These are phyloP conservation scores for Amphicarpaea edgeworthii DNA, from an alignment of 306 rosid genomes.

Conservation along the genomic window DNA sequence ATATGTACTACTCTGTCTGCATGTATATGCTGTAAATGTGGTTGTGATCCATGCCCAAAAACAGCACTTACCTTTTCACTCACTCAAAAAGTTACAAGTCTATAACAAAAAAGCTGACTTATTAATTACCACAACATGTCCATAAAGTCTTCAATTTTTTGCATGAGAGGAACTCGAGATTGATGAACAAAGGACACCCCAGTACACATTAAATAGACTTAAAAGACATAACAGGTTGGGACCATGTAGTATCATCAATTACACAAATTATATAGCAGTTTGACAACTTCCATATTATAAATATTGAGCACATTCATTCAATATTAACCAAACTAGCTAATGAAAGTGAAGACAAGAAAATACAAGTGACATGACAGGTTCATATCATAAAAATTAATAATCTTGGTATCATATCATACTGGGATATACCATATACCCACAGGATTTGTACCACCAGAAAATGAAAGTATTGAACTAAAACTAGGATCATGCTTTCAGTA, in stretches of 20 bases:
- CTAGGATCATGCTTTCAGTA: slow-evolving; percentile 27
- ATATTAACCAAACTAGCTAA: slow-evolving; percentile 15
- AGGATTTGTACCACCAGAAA: slow-evolving; percentile 41
- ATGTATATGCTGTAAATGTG: slow-evolving; percentile 16
- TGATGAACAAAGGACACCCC: slow-evolving; percentile 46
- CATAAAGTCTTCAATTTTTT: slow-evolving; percentile 18
- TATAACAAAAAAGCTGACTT: slow-evolving; percentile 39
- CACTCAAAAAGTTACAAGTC: slow-evolving; percentile 11
- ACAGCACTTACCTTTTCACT: slow-evolving; percentile 25
- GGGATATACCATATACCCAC: slow-evolving; percentile 14
- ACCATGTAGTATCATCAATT: slow-evolving; percentile 46
- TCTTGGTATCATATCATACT: slow-evolving; percentile 20
- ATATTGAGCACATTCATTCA: slow-evolving; percentile 26
- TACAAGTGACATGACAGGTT: slow-evolving; percentile 7
- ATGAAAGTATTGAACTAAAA: slow-evolving; percentile 14
- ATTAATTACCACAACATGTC: slow-evolving; percentile 38
- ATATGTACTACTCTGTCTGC: not conserved
- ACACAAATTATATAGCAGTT: slow-evolving; percentile 38
- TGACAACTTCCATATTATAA: slow-evolving; percentile 35
- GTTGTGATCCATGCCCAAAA: slow-evolving; percentile 8
- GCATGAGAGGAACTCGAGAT: slow-evolving; percentile 43
- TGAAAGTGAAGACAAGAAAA: slow-evolving; percentile 24
- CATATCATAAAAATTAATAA: slow-evolving; percentile 41
- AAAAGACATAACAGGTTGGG: slow-evolving; percentile 48
- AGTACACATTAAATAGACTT: slow-evolving; percentile 47